These are phyloP conservation scores for Passiflora organensis DNA, from an alignment of 345 rosid genomes.

Conservation along the genomic window DNA sequence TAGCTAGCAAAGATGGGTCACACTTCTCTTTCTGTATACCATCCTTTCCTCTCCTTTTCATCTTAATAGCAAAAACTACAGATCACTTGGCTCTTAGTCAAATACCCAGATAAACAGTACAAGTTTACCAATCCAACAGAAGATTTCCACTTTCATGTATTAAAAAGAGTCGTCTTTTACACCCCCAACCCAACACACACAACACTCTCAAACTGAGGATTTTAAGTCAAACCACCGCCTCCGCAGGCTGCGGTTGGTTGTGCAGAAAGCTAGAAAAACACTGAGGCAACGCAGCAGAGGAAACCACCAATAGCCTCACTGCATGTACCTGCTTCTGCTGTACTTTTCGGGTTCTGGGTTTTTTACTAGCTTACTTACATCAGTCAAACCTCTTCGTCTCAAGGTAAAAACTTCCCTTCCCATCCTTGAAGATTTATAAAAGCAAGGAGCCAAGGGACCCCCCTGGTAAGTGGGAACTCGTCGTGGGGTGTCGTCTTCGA, in stretches of 20 bases:
- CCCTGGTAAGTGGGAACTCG: too few species aligned
- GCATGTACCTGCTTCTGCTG: too few species aligned
- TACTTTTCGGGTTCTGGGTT: too few species aligned
- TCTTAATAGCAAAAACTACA: not conserved
- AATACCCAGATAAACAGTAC: too few species aligned
- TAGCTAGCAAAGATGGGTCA: too few species aligned
- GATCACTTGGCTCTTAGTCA: too few species aligned
- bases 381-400: conserved; percentile 26
- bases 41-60: not conserved
- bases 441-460: not conserved
- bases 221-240: conserved; percentile 35
- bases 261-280: not conserved
- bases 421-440: conserved; percentile 1
- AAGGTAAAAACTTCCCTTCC: too few species aligned
- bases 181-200: conserved; percentile 5
- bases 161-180: not conserved
- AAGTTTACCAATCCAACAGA: too few species aligned
- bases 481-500: conserved; percentile 9
- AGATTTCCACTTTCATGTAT: not conserved
- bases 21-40: too few species aligned
- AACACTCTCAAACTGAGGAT: too few species aligned
- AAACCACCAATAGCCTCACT: conserved; percentile 20
- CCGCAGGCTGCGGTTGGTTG: conserved; percentile 3
- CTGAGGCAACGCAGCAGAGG: conserved; percentile 5
- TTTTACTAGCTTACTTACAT: too few species aligned